These are phyloP conservation scores for Melanopsichium pennsylvanicum DNA, from an alignment of 1,284 basidiomycete genomes.

Conservation along the genomic window DNA sequence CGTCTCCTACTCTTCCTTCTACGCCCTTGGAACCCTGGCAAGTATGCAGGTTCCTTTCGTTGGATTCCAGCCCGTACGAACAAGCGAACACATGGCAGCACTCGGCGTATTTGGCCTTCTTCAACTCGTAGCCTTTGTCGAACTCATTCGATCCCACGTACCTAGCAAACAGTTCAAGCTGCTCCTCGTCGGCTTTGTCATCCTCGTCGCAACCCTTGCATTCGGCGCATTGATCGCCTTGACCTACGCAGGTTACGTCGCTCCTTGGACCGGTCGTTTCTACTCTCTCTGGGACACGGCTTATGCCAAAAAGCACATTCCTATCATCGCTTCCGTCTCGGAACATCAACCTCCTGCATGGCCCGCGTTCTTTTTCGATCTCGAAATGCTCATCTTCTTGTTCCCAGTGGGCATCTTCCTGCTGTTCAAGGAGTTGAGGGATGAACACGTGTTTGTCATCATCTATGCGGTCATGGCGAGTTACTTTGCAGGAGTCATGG, in stretches of 20 bases:
- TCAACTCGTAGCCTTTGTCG: slow-evolving; percentile 93
- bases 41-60: slow-evolving; percentile 99
- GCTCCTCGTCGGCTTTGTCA: slow-evolving; percentile 70
- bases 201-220: slow-evolving; percentile 77
- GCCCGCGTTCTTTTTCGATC: slow-evolving; percentile 99
- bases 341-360: slow-evolving; percentile 99
- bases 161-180: slow-evolving; percentile 92
- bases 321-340: slow-evolving; percentile 99
- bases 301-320: slow-evolving; percentile 96
- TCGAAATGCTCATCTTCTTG: slow-evolving; percentile 94
- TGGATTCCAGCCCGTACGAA: slow-evolving; percentile 96
- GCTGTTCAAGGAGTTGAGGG: slow-evolving; percentile 90
- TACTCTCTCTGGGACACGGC: slow-evolving; percentile 99
- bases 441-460: slow-evolving; percentile 98
- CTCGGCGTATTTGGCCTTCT: slow-evolving; percentile 95
- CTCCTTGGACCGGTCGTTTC: slow-evolving; percentile 98
- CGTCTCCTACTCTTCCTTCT: slow-evolving; percentile 95
- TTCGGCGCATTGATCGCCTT: slow-evolving; percentile 70
- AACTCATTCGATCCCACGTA: slow-evolving; percentile 86
- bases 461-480: slow-evolving; percentile 95
- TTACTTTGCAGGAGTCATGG: slow-evolving; percentile 99
- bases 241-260: slow-evolving; percentile 94
- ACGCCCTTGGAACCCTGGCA: slow-evolving; percentile 92
- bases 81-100: slow-evolving; percentile 98
- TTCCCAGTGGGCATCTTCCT: slow-evolving; percentile 96